Percentiles rank a stretch among this genome's conserved stretches.
Evolutionary conservation across 495 filamentous ascomycete genomes (phyloP).

Genomic region (Hypoxylon crocopeplum): DNA sequence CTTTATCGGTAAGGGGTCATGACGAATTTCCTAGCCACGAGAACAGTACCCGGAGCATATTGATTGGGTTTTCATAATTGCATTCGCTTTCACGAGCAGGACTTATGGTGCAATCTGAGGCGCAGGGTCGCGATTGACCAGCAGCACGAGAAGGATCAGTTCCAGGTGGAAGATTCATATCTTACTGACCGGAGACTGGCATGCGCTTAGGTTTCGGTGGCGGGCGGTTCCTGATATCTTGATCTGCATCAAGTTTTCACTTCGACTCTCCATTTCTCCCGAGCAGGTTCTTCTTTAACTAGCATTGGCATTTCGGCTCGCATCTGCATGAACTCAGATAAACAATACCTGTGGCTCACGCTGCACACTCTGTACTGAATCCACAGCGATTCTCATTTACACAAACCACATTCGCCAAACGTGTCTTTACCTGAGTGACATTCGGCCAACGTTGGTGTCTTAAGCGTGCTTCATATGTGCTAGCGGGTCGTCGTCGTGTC

Average conservation of each 20-base stretch:
- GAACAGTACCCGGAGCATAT: constrained; percentile 33
- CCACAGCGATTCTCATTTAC: constrained; percentile 23
- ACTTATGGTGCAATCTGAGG: constrained; percentile 36
- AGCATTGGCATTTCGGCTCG: constrained; percentile 41
- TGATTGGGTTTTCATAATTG: constrained; percentile 28
- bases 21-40: constrained; percentile 34
- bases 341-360: constrained; percentile 44
- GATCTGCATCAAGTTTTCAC: constrained; percentile 32
- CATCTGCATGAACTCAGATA: constrained; percentile 43
- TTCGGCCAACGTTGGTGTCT: too few species aligned
- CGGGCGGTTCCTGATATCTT: constrained; percentile 27
- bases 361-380: constrained; percentile 39
- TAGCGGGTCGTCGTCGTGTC: neutral
- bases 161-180: constrained; percentile 26
- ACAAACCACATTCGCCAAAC: constrained; percentile 1
- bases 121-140: constrained; percentile 37
- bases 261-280: constrained; percentile 23
- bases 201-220: constrained; percentile 22
- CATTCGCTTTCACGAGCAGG: constrained; percentile 36
- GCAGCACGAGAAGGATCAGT: constrained; percentile 38
- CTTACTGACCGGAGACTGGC: constrained; percentile 20
- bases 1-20: constrained; percentile 20
- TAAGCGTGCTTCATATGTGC: too few species aligned
- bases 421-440: too few species aligned
- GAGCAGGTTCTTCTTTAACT: constrained; percentile 31